Percentiles rank a stretch among this genome's conserved stretches.
Conservation (phyloP, 306 rosid species). For the Prunus persica region Prunus_persica_NCBIv2 NC_034010.1:28877501-28878000, state of each 20-base stretch:
- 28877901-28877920: not conserved
- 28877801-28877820: too few species aligned
- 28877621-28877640: not conserved
- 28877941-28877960: not conserved
- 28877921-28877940: not conserved
- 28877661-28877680: not conserved
- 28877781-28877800: too few species aligned
- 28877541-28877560: conserved; percentile 9
- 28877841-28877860: too few species aligned
- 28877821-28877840: too few species aligned
- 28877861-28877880: not conserved
- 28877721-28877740: not conserved
- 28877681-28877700: not conserved
- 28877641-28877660: not conserved
- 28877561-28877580: conserved; percentile 2
- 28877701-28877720: not conserved
- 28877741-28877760: not conserved
- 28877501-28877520: not conserved
- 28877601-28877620: not conserved
- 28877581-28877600: conserved; percentile 9
- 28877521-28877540: not conserved
- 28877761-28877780: too few species aligned
- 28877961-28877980: conserved; percentile 38
- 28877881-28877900: not conserved
- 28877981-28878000: conserved; percentile 47